phyloP scores from a whole-genome alignment of 2,329 filamentous ascomycete genomes.

The Atkinsonella texensis region DNA sequence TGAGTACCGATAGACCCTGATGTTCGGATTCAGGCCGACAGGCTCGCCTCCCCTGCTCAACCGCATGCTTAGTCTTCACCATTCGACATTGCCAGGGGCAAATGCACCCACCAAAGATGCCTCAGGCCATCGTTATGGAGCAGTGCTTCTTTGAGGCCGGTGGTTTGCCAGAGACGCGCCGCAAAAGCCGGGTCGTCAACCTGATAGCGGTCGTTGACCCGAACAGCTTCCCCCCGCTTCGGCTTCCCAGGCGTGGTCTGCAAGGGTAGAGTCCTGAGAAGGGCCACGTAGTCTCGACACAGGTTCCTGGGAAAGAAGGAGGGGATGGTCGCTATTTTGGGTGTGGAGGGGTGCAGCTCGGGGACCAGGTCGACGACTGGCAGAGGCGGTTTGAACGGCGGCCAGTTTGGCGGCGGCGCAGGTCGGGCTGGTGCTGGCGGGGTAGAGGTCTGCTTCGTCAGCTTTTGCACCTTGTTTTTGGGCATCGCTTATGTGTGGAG shows the following conservation, averaged over 20 bases:
- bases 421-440: conserved; percentile 7
- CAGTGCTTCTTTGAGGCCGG: conserved; percentile 55
- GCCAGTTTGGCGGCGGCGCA: conserved; percentile 46
- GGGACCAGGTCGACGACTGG: conserved; percentile 53
- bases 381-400: conserved; percentile 55
- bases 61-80: neutral
- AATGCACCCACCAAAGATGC: conserved; percentile 31
- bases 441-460: conserved; percentile 9
- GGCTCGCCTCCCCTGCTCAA: conserved; percentile 72
- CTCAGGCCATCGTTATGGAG: conserved; percentile 26
- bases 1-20: conserved; percentile 77
- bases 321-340: conserved; percentile 60
- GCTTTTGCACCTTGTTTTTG: conserved; percentile 21
- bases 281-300: conserved; percentile 65
- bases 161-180: conserved; percentile 61
- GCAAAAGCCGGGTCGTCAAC: conserved; percentile 67
- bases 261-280: conserved; percentile 56
- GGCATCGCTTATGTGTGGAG: conserved; percentile 15
- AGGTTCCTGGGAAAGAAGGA: conserved; percentile 65
- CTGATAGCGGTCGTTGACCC: conserved; percentile 86
- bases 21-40: conserved; percentile 78
- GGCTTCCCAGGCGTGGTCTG: conserved; percentile 68
- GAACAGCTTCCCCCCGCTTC: conserved; percentile 66
- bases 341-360: conserved; percentile 34
- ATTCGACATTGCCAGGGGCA: neutral